These are phyloP conservation scores for Calocybe gambosa DNA, from an alignment of 1,284 basidiomycete species.

Conservation along the genomic window DNA sequence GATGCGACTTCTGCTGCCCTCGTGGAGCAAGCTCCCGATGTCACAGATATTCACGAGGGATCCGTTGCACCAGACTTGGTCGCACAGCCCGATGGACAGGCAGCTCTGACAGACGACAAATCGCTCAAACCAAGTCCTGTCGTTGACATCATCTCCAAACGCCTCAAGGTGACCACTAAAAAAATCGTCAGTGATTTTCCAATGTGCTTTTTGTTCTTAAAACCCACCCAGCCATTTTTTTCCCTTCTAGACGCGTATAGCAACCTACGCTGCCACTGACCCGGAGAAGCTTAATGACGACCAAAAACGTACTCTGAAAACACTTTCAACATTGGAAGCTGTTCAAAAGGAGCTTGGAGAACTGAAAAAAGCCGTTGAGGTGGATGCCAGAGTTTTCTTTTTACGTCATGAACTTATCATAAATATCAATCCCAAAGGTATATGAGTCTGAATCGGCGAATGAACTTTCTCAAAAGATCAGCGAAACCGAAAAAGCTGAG, in stretches of 20 bases:
- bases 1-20: constrained; percentile 43
- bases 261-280: constrained; percentile 60
- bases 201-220: constrained; percentile 8
- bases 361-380: constrained; percentile 77
- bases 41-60: constrained; percentile 43
- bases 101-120: constrained; percentile 38
- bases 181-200: constrained; percentile 64
- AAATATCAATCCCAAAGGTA: constrained; percentile 29
- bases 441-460: constrained; percentile 60
- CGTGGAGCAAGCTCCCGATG: constrained; percentile 45
- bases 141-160: constrained; percentile 72
- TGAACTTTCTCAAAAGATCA: constrained; percentile 46
- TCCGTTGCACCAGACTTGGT: constrained; percentile 41
- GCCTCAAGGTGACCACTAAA: constrained; percentile 69
- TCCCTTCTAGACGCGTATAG: constrained; percentile 59
- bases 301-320: constrained; percentile 66
- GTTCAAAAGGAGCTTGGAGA: constrained; percentile 76
- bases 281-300: constrained; percentile 76
- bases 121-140: constrained; percentile 56
- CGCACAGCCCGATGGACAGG: constrained; percentile 35
- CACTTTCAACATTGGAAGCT: constrained; percentile 69
- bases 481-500: constrained; percentile 49
- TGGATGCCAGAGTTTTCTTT: constrained; percentile 22
- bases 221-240: constrained; percentile 5
- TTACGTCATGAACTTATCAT: background rate